These are phyloP conservation scores for Neoboletus magnificus DNA, from an alignment of 768 basidiomycete genomes.

Conservation along the genomic window DNA sequence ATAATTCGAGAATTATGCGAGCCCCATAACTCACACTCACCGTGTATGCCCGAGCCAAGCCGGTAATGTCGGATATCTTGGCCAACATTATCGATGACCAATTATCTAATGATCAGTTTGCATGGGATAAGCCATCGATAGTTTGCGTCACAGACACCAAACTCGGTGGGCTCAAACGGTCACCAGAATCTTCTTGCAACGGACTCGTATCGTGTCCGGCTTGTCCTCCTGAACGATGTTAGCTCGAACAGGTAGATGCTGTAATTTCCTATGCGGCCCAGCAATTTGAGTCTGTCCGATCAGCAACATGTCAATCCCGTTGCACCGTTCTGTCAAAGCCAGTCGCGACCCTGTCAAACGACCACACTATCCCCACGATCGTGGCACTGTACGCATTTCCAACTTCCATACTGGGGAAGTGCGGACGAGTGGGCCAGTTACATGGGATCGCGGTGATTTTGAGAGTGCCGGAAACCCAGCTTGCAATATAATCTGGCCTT, in stretches of 20 bases:
- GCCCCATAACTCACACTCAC: background rate
- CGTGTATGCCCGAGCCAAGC: background rate
- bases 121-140: background rate
- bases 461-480: too few relatives aligned
- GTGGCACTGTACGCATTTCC: too few relatives aligned
- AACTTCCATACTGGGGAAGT: background rate
- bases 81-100: background rate
- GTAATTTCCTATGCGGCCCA: background rate
- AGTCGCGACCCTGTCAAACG: background rate
- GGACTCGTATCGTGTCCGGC: too few relatives aligned
- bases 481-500: background rate
- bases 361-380: background rate
- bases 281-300: background rate
- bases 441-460: too few relatives aligned
- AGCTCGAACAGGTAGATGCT: too few relatives aligned
- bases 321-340: background rate
- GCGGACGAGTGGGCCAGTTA: background rate
- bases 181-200: background rate
- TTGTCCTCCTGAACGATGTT: background rate
- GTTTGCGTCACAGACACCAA: background rate
- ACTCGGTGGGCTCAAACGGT: background rate
- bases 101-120: background rate
- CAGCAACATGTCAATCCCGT: background rate
- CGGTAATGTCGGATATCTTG: background rate
- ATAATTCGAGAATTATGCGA: background rate